Conservation (phyloP, 2,329 filamentous ascomycete species). For the Claviceps maximensis region DNA sequence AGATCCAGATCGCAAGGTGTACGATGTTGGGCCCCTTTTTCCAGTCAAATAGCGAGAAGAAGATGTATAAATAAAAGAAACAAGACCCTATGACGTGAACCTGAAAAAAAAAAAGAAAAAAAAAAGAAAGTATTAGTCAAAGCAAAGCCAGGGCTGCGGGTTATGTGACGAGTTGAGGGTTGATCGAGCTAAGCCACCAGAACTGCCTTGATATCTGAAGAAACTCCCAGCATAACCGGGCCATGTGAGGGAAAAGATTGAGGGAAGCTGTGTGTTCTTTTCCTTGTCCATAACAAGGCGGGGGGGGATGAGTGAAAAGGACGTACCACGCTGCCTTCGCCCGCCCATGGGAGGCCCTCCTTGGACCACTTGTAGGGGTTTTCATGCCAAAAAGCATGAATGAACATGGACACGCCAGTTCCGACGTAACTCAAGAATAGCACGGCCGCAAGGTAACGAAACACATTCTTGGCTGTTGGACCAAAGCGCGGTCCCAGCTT, state of each 20-base stretch:
- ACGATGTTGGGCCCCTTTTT: constrained; percentile 66
- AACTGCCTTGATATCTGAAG: neutral
- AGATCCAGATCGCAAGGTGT: constrained; percentile 67
- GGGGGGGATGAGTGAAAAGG: neutral
- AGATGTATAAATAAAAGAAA: constrained; percentile 75
- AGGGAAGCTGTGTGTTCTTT: too few species aligned
- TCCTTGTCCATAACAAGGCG: neutral
- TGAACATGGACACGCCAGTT: constrained; percentile 59
- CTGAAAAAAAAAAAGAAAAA: constrained; percentile 32
- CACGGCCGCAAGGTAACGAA: constrained; percentile 60
- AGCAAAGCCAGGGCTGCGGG: neutral
- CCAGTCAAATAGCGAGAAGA: constrained; percentile 78
- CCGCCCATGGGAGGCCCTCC: constrained; percentile 54
- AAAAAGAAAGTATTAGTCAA: neutral
- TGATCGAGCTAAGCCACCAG: neutral
- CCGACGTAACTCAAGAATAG: constrained; percentile 62
- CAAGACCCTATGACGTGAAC: constrained; percentile 75
- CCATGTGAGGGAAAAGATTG: too few species aligned
- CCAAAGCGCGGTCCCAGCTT: constrained; percentile 43
- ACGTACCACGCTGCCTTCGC: constrained; percentile 62
- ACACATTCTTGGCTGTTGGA: constrained; percentile 53
- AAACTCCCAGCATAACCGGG: too few species aligned
- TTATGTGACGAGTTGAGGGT: neutral
- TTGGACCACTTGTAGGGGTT: constrained; percentile 25
- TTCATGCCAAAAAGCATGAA: constrained; percentile 50